Percentiles rank a stretch among this genome's conserved stretches.
Evolutionary conservation across 2,329 filamentous ascomycete species (phyloP).

Genomic region (Talaromyces marneffei): DNA sequence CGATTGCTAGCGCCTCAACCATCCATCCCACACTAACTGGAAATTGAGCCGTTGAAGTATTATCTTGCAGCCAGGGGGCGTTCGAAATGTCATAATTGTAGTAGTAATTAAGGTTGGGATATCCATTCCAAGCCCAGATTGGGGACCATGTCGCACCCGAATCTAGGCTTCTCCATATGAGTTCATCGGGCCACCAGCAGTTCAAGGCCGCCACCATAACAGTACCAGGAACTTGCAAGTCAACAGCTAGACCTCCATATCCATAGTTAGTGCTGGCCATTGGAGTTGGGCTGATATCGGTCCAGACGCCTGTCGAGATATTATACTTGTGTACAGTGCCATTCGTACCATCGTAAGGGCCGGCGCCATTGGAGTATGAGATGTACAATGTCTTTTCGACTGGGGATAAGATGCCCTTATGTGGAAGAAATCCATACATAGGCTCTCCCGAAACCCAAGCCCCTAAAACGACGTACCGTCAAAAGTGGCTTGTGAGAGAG

Average conservation of each 20-base stretch:
- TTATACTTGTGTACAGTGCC: conserved; percentile 54
- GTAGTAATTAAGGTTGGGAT: conserved; percentile 43
- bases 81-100: conserved; percentile 45
- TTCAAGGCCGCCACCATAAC: conserved; percentile 54
- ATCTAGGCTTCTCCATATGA: conserved; percentile 52
- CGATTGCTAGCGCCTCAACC: conserved; percentile 54
- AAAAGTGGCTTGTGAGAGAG: background rate
- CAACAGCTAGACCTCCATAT: conserved; percentile 52
- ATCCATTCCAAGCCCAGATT: conserved; percentile 49
- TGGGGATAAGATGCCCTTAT: conserved; percentile 49
- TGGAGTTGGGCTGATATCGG: conserved; percentile 52
- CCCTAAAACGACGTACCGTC: conserved; percentile 12
- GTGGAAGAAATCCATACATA: conserved; percentile 45
- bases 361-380: conserved; percentile 50
- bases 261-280: conserved; percentile 47
- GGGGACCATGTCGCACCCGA: conserved; percentile 51
- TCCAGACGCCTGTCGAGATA: conserved; percentile 46
- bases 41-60: conserved; percentile 34
- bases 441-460: conserved; percentile 45
- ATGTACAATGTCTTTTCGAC: conserved; percentile 51
- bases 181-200: conserved; percentile 55
- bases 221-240: conserved; percentile 51
- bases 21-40: conserved; percentile 50
- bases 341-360: conserved; percentile 52
- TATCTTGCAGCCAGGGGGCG: conserved; percentile 51